Conservation (phyloP, 2,329 filamentous ascomycete species). For the Phialophora macrospora region DNA sequence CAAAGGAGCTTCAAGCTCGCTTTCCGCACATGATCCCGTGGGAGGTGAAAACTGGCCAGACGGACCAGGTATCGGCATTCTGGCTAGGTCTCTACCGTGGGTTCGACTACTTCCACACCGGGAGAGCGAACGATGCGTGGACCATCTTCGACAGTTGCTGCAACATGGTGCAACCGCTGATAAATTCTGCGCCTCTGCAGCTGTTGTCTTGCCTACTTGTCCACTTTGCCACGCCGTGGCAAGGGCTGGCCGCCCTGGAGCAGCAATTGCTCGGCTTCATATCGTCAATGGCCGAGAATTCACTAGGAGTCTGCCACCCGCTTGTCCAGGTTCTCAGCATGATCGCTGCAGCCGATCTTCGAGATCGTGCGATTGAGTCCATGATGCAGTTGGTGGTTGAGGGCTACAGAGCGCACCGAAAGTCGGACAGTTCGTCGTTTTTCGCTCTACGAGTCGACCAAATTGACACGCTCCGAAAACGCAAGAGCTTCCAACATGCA, state of each 20-base stretch:
- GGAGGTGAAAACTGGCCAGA: constrained; percentile 25
- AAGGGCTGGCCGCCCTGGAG: constrained; percentile 24
- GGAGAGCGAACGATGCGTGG: constrained; percentile 23
- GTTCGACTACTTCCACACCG: constrained; percentile 18
- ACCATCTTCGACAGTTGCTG: constrained; percentile 26
- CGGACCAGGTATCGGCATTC: constrained; percentile 32
- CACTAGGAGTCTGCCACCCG: constrained; percentile 24
- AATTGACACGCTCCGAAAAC: constrained; percentile 31
- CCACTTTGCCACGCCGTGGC: constrained; percentile 32
- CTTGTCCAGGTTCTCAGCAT: constrained; percentile 18
- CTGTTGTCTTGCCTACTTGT: constrained; percentile 31
- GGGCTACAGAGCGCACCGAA: constrained; percentile 23
- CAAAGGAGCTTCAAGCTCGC: constrained; percentile 25
- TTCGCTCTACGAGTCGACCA: constrained; percentile 33
- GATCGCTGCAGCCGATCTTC: constrained; percentile 11
- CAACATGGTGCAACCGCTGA: constrained; percentile 29
- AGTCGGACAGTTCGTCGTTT: constrained; percentile 26
- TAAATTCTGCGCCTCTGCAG: constrained; percentile 28
- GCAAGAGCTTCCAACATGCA: constrained; percentile 24
- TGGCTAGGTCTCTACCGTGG: constrained; percentile 31
- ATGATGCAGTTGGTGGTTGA: constrained; percentile 32
- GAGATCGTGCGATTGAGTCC: constrained; percentile 23
- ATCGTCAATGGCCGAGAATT: constrained; percentile 25
- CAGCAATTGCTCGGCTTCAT: constrained; percentile 26
- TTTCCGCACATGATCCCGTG: constrained; percentile 24